Percentiles rank a stretch among this genome's conserved stretches.
phyloP scores from a whole-genome alignment of 768 basidiomycete genomes.

The Gloeopeniophorella convolvens region DNA sequence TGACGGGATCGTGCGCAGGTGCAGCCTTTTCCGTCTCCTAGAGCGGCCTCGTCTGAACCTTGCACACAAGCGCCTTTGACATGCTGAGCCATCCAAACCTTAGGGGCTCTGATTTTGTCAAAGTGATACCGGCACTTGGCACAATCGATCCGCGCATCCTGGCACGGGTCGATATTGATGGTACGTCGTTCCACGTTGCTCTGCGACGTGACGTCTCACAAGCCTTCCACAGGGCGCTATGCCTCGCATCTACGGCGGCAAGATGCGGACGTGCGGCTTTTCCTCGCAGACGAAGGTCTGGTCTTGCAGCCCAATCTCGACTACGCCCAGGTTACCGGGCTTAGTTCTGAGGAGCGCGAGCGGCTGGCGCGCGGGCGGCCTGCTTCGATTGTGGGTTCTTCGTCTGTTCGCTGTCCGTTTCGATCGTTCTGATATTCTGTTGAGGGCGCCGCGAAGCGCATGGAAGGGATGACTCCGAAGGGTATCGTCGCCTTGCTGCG shows the following conservation, averaged over 20 bases:
- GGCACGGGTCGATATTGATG: conserved; percentile 63
- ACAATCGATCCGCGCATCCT: conserved; percentile 46
- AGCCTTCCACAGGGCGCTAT: conserved; percentile 44
- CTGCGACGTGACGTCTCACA: background rate
- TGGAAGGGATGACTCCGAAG: conserved; percentile 90
- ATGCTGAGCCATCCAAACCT: conserved; percentile 57
- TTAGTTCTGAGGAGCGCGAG: conserved; percentile 74
- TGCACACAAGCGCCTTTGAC: conserved; percentile 59
- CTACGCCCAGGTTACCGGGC: conserved; percentile 54
- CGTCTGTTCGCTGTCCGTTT: background rate
- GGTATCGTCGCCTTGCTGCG: conserved; percentile 62
- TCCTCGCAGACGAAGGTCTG: conserved; percentile 71
- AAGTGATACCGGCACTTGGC: conserved; percentile 44
- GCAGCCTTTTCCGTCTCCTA: background rate
- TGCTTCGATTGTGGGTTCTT: conserved; percentile 50
- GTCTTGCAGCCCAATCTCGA: conserved; percentile 64
- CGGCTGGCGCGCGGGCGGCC: conserved; percentile 55
- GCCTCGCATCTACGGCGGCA: conserved; percentile 61
- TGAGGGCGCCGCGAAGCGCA: conserved; percentile 86
- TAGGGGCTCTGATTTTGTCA: conserved; percentile 35
- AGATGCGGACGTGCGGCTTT: conserved; percentile 64
- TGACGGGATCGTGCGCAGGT: conserved; percentile 44
- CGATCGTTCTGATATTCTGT: background rate
- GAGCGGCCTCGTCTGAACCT: background rate
- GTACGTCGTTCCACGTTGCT: conserved; percentile 32